A percentile compares a stretch with the other conserved stretches of the same genome.
Evolutionary conservation across 78 protist genomes (phyloP).

Genomic region (Dictyostelium intermedium): DNA sequence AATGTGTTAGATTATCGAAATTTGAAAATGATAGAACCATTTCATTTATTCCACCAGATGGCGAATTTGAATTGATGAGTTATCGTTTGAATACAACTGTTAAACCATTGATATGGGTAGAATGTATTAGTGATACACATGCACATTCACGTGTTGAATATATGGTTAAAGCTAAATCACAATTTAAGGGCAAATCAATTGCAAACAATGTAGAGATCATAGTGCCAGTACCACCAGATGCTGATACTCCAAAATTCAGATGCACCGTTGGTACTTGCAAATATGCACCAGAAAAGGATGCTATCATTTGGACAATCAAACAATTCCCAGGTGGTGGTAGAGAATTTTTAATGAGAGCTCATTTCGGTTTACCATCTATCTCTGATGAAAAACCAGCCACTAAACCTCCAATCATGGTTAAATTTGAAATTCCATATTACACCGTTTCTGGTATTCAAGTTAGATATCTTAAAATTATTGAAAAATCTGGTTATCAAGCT

Average conservation of each 20-base stretch:
- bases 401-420: slow-evolving; percentile 94
- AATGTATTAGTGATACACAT: slow-evolving; percentile 92
- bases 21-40: slow-evolving; percentile 98
- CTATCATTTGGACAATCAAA: slow-evolving; percentile 97
- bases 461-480: slow-evolving; percentile 97
- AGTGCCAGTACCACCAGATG: slow-evolving; percentile 98
- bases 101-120: slow-evolving; percentile 97
- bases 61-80: slow-evolving; percentile 98
- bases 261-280: slow-evolving; percentile 89
- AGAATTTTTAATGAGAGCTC: slow-evolving; percentile 93
- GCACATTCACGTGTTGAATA: slow-evolving; percentile 93
- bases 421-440: slow-evolving; percentile 99
- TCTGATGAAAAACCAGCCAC: slow-evolving; percentile 84
- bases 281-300: slow-evolving; percentile 96
- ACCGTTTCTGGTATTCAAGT: slow-evolving; percentile 99
- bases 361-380: slow-evolving; percentile 96
- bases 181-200: slow-evolving; percentile 92
- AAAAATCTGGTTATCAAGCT: slow-evolving; percentile 98
- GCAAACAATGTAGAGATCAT: slow-evolving; percentile 96
- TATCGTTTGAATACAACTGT: slow-evolving; percentile 95
- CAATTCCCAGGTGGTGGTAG: slow-evolving; percentile 95
- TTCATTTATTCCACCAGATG: slow-evolving; percentile 99
- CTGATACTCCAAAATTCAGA: slow-evolving; percentile 96
- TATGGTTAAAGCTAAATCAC: slow-evolving; percentile 94
- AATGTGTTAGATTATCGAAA: slow-evolving; percentile 96